These are phyloP conservation scores for Hydrangea macrophylla DNA, from an alignment of 148 eudicot species.

Conservation along the genomic window DNA sequence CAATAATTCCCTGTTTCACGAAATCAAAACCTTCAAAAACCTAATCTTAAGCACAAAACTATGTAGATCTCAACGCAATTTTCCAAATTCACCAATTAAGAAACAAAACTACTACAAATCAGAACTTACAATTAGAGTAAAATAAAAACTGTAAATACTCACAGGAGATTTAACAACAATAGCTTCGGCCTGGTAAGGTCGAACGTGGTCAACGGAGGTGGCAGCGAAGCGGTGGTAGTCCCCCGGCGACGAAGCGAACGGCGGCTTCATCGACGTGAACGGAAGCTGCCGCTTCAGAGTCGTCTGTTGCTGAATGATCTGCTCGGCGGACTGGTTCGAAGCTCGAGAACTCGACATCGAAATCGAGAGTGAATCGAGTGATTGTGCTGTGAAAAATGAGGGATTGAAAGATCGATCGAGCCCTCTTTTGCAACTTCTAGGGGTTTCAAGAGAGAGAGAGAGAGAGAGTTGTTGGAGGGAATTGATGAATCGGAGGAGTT, in stretches of 20 bases:
- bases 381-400: background rate
- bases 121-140: background rate
- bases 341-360: slow-evolving; percentile 27
- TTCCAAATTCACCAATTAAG: no score
- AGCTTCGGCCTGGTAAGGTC: slow-evolving; percentile 29
- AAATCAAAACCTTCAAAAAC: background rate
- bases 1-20: background rate
- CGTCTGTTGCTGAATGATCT: slow-evolving; percentile 24
- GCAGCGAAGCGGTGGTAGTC: slow-evolving; percentile 60
- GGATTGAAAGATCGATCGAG: background rate
- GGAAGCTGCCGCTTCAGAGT: slow-evolving; percentile 38
- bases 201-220: slow-evolving; percentile 6
- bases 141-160: slow-evolving; percentile 16
- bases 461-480: slow-evolving; percentile 9
- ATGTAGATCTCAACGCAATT: no score
- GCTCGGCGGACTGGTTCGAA: slow-evolving; percentile 19
- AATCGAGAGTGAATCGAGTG: background rate
- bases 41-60: no score
- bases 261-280: slow-evolving; percentile 48
- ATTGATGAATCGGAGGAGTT: slow-evolving; percentile 7
- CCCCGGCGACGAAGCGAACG: slow-evolving; percentile 18
- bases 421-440: slow-evolving; percentile 5
- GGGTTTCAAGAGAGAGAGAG: slow-evolving; percentile 7
- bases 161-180: slow-evolving; percentile 58
- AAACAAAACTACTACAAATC: background rate